Evolutionary conservation across 225 moss, liverwort and hornwort species (phyloP).

Genomic region (Asterella californica): DNA sequence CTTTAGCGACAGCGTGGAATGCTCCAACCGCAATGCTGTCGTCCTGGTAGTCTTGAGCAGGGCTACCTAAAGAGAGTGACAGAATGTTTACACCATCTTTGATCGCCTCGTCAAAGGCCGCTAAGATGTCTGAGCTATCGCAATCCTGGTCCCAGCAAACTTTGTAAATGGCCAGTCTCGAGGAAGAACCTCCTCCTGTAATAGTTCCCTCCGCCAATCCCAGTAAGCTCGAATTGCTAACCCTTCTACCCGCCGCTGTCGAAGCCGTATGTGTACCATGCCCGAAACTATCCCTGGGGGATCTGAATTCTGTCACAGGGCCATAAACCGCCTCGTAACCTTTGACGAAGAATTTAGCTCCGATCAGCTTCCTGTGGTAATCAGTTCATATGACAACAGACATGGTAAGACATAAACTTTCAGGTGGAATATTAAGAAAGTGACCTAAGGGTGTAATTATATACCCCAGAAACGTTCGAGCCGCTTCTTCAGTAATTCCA

Average conservation of each 20-base stretch:
- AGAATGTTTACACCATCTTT: constrained; percentile 66
- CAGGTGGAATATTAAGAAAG: too few relatives aligned
- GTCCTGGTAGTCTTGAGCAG: constrained; percentile 39
- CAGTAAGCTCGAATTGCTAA: constrained; percentile 48
- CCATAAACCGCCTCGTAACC: constrained; percentile 53
- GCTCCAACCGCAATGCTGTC: constrained; percentile 61
- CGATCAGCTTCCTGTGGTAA: constrained; percentile 62
- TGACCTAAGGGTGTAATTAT: too few relatives aligned
- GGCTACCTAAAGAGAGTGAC: constrained; percentile 58
- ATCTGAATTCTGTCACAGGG: constrained; percentile 42
- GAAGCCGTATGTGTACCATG: constrained; percentile 83
- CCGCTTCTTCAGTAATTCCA: too few relatives aligned
- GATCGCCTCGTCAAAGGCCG: constrained; percentile 63
- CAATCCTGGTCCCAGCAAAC: constrained; percentile 61
- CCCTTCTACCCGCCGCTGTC: constrained; percentile 58
- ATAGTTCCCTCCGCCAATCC: constrained; percentile 66
- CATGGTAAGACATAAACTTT: neutral
- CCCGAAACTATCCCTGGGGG: constrained; percentile 59
- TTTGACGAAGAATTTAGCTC: constrained; percentile 56
- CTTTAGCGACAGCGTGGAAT: constrained; percentile 58
- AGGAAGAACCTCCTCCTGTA: constrained; percentile 59
- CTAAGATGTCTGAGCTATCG: constrained; percentile 63
- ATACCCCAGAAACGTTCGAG: too few relatives aligned
- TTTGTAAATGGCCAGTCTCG: constrained; percentile 67
- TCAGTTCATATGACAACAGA: neutral